Evolutionary conservation across 306 rosid species (phyloP).

Genomic region (Mimosa bimucronata): DNA sequence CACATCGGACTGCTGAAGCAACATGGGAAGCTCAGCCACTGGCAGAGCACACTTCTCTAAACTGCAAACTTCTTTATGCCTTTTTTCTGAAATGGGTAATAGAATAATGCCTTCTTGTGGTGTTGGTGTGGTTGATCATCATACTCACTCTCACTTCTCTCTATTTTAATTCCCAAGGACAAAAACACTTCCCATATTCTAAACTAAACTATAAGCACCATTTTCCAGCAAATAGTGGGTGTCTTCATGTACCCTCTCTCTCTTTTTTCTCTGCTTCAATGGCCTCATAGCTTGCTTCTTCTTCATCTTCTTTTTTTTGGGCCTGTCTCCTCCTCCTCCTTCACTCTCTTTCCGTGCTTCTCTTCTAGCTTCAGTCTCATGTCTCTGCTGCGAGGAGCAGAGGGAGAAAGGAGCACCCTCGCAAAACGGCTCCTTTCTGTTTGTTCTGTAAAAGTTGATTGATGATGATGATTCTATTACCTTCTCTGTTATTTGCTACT

Average conservation of each 20-base stretch:
- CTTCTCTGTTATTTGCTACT: slow-evolving; percentile 38
- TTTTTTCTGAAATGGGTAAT: slow-evolving; percentile 30
- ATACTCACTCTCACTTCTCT: neutral
- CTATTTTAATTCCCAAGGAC: slow-evolving; percentile 33
- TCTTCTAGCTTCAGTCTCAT: slow-evolving; percentile 8
- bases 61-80: slow-evolving; percentile 3
- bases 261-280: slow-evolving; percentile 34
- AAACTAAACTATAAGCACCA: slow-evolving; percentile 46
- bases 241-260: slow-evolving; percentile 45
- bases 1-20: slow-evolving; percentile 41
- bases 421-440: slow-evolving; percentile 20
- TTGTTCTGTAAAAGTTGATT: slow-evolving; percentile 38
- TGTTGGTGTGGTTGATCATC: slow-evolving; percentile 43
- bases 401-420: slow-evolving; percentile 28
- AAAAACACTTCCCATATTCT: slow-evolving; percentile 9
- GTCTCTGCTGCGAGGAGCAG: slow-evolving; percentile 11
- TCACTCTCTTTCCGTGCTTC: neutral
- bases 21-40: slow-evolving; percentile 42
- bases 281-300: slow-evolving; percentile 23
- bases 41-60: slow-evolving; percentile 27
- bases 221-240: slow-evolving; percentile 48
- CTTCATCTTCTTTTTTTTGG: neutral
- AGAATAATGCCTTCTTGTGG: slow-evolving; percentile 14
- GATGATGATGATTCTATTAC: slow-evolving; percentile 33
- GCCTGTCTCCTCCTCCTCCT: neutral